phyloP scores from a whole-genome alignment of 2,329 filamentous ascomycete species.

The Fusarium burgessii region DNA sequence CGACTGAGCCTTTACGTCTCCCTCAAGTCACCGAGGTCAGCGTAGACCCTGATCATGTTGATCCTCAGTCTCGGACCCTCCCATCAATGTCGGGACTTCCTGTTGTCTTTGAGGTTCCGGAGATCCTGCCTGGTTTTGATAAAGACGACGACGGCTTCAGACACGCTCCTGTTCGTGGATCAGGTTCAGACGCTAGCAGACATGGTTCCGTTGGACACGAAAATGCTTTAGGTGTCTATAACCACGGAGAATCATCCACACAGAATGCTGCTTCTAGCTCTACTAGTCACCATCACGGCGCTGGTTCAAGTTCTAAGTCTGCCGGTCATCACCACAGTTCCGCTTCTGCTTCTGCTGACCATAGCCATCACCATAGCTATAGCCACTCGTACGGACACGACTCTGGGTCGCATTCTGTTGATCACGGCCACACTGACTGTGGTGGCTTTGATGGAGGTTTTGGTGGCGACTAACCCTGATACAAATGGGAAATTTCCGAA shows the following conservation, averaged over 20 bases:
- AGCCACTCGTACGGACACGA: background rate
- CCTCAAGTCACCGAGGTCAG: background rate
- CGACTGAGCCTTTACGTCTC: background rate
- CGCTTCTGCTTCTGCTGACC: background rate
- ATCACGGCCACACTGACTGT: background rate
- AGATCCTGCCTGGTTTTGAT: background rate
- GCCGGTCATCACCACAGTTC: background rate
- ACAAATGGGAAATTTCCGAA: background rate
- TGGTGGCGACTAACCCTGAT: background rate
- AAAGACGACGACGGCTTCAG: background rate
- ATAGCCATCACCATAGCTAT: background rate
- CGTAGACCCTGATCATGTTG: background rate
- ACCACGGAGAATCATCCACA: no score
- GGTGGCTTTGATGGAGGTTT: background rate
- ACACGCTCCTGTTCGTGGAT: background rate
- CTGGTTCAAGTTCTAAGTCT: background rate
- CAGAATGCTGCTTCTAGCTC: background rate
- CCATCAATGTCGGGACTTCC: background rate
- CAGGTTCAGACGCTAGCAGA: background rate
- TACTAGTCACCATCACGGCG: background rate
- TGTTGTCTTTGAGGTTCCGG: conserved; percentile 4
- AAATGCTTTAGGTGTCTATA: background rate
- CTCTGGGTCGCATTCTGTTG: background rate
- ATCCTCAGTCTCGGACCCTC: background rate
- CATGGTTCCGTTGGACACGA: background rate